These are phyloP conservation scores for Pythium aquatile DNA, from an alignment of 352 stramenopile genomes.

Conservation along the genomic window DNA sequence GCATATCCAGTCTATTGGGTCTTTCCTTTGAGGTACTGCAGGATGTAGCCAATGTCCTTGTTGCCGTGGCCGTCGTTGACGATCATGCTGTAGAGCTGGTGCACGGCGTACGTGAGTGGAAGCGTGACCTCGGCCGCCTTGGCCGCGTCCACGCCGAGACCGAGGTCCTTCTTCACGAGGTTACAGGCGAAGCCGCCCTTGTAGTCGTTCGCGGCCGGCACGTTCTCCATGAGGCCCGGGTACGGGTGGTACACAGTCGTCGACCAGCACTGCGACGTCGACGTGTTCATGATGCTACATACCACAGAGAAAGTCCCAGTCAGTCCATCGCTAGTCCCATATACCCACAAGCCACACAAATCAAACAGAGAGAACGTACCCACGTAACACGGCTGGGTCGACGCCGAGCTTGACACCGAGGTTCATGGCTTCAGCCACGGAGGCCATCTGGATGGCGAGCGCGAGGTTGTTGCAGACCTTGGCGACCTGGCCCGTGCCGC, in stretches of 20 bases:
- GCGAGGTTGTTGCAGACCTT: conserved; percentile 99
- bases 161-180: conserved; percentile 97
- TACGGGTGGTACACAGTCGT: conserved; percentile 94
- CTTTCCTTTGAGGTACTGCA: conserved; percentile 81
- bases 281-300: conserved; percentile 95
- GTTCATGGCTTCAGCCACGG: conserved; percentile 95
- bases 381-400: conserved; percentile 91
- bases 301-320: neutral
- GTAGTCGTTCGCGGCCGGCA: conserved; percentile 87
- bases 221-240: conserved; percentile 88
- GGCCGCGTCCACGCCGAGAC: conserved; percentile 90
- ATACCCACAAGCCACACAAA: neutral
- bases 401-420: conserved; percentile 94
- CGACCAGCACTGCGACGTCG: conserved; percentile 96
- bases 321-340: neutral
- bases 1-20: conserved; percentile 33
- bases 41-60: conserved; percentile 87
- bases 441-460: conserved; percentile 97
- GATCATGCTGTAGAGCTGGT: conserved; percentile 87
- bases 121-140: conserved; percentile 80
- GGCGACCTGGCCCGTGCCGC: conserved; percentile 84
- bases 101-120: conserved; percentile 67
- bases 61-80: conserved; percentile 64
- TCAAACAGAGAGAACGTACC: conserved; percentile 26
- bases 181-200: conserved; percentile 88